These are phyloP conservation scores for Orbilia blumenaviensis DNA, from an alignment of 2,329 filamentous ascomycete genomes.

Conservation along the genomic window DNA sequence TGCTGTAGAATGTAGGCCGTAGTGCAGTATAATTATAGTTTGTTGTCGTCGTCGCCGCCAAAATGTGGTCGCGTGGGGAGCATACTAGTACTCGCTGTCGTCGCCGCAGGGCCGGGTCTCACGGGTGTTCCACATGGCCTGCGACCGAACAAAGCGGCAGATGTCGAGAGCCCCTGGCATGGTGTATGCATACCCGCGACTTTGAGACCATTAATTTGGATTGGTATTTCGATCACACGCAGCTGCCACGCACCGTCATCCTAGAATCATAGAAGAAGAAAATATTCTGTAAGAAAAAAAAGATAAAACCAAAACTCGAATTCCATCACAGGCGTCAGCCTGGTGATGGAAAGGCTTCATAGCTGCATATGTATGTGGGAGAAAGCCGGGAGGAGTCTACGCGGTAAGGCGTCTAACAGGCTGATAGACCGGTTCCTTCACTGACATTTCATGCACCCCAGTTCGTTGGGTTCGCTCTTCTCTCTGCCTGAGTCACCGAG, in stretches of 20 bases:
- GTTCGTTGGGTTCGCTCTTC: background rate
- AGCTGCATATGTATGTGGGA: too few relatives aligned
- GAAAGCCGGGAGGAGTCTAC: background rate
- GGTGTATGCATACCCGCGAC: background rate
- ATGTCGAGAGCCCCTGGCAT: background rate
- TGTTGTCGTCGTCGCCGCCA: background rate
- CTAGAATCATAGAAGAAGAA: too few relatives aligned
- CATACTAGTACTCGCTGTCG: too few relatives aligned
- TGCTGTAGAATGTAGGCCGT: background rate
- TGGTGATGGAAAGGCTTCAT: conserved; percentile 44
- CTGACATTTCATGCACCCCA: conserved; percentile 1
- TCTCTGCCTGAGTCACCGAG: conserved; percentile 25
- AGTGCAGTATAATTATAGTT: background rate
- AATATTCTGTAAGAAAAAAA: too few relatives aligned
- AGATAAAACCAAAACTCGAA: background rate
- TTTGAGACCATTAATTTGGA: background rate
- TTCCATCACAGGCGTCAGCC: conserved; percentile 34
- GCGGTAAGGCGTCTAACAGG: conserved; percentile 46
- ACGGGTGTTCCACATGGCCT: conserved; percentile 29
- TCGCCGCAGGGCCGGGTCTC: background rate
- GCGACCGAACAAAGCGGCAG: background rate
- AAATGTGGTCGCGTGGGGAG: too few relatives aligned
- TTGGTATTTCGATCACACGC: background rate
- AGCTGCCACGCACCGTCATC: background rate
- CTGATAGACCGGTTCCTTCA: too few relatives aligned